Evolutionary conservation across 108 stramenopile species (phyloP).

Genomic region (Cyclotella cryptica): DNA sequence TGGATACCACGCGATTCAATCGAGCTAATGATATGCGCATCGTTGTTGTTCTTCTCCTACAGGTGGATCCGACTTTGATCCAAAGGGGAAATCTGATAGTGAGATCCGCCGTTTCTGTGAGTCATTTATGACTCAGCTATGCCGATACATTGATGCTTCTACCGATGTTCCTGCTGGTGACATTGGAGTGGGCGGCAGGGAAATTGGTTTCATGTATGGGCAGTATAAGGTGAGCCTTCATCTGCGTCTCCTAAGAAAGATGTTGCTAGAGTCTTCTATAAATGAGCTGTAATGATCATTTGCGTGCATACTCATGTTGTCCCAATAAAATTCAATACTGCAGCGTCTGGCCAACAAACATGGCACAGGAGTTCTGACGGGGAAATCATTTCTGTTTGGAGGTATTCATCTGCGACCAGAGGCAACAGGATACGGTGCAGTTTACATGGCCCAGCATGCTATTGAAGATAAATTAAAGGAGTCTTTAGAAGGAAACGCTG

Average conservation of each 20-base stretch:
- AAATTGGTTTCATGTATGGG: constrained; percentile 86
- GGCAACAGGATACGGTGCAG: constrained; percentile 80
- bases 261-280: not conserved
- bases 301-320: not conserved
- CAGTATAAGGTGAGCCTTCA: constrained; percentile 63
- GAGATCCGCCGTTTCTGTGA: constrained; percentile 86
- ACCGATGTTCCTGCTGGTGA: constrained; percentile 90
- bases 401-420: constrained; percentile 77
- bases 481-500: constrained; percentile 64
- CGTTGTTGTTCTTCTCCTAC: not conserved
- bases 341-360: constrained; percentile 65
- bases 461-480: constrained; percentile 60
- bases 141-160: constrained; percentile 69
- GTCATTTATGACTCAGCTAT: constrained; percentile 80
- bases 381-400: constrained; percentile 71
- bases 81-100: constrained; percentile 78
- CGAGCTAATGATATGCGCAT: not conserved
- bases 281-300: not conserved
- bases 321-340: not conserved
- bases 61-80: constrained; percentile 86
- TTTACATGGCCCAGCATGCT: constrained; percentile 77
- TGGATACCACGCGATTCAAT: not conserved
- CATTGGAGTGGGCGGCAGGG: constrained; percentile 86
- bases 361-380: constrained; percentile 79
- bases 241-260: not conserved